These are phyloP conservation scores for Mucor indicus DNA, from an alignment of 371 early-diverging fungal species.

Conservation along the genomic window DNA sequence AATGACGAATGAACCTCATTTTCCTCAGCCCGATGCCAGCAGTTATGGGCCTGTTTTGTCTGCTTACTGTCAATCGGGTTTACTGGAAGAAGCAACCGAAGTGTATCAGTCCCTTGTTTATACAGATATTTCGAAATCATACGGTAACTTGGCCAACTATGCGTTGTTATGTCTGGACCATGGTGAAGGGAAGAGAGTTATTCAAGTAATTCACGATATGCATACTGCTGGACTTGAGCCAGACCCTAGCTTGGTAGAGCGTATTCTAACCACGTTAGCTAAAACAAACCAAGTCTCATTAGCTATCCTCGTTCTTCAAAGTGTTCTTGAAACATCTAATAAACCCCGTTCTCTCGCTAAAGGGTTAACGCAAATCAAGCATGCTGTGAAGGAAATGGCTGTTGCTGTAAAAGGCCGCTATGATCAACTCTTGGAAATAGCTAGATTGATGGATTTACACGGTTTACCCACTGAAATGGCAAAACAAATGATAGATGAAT, in stretches of 20 bases:
- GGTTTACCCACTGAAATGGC: conserved; percentile 17
- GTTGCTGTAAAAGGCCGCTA: conserved; percentile 7
- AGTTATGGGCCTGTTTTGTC: conserved; percentile 48
- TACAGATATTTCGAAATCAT: conserved; percentile 40
- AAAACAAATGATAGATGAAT: conserved; percentile 15
- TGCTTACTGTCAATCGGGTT: conserved; percentile 28
- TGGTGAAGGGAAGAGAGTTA: conserved; percentile 4
- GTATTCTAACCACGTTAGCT: conserved; percentile 24
- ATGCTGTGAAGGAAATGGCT: conserved; percentile 9
- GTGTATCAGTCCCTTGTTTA: conserved; percentile 29
- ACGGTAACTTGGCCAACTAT: conserved; percentile 49
- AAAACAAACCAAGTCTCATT: conserved; percentile 6
- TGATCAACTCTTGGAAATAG: conserved; percentile 12
- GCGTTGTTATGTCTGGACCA: conserved; percentile 31
- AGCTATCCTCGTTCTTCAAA: conserved; percentile 24
- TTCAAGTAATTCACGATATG: conserved; percentile 34
- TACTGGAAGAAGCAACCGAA: conserved; percentile 22
- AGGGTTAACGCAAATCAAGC: conserved; percentile 18
- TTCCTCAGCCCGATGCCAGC: conserved; percentile 41
- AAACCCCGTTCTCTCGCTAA: conserved; percentile 23
- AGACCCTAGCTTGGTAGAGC: conserved; percentile 35
- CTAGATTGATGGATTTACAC: conserved; percentile 14
- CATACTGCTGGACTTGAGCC: conserved; percentile 33
- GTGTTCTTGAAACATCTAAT: conserved; percentile 25
- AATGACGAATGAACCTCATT: conserved; percentile 17